Percentiles rank a stretch among this genome's conserved stretches.
These are phyloP conservation scores for Cryphonectria japonica DNA, from an alignment of 2,329 filamentous ascomycete species.

Conservation along the genomic window DNA sequence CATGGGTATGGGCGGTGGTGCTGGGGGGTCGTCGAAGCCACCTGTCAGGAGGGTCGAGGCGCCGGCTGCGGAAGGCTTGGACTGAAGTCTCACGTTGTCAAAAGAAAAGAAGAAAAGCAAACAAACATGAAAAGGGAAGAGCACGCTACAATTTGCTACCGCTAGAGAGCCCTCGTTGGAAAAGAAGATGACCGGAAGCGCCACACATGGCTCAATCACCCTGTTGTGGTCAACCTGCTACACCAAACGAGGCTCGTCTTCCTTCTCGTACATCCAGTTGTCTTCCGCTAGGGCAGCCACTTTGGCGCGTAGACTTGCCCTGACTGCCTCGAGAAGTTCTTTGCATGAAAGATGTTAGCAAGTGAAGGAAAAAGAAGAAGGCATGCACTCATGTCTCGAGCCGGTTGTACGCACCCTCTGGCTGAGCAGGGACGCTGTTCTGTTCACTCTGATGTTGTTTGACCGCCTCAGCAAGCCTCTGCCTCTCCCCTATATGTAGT, in stretches of 20 bases:
- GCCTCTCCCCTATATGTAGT: conserved; percentile 55
- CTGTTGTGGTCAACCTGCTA: conserved; percentile 1
- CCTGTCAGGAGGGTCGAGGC: conserved; percentile 50
- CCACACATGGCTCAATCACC: neutral
- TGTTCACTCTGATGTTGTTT: conserved; percentile 63
- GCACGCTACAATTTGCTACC: conserved; percentile 1
- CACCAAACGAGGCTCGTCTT: conserved; percentile 52
- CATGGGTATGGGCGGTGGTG: conserved; percentile 56
- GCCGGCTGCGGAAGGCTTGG: conserved; percentile 62
- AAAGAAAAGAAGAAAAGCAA: neutral
- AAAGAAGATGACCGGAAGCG: neutral
- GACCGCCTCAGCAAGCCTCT: conserved; percentile 63
- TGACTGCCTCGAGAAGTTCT: conserved; percentile 73
- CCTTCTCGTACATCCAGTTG: conserved; percentile 87
- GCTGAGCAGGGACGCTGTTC: conserved; percentile 61
- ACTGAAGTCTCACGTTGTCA: conserved; percentile 44
- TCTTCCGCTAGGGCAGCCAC: conserved; percentile 78
- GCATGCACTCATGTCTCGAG: neutral
- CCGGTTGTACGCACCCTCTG: conserved; percentile 58
- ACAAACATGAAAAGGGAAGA: neutral
- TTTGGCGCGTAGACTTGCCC: conserved; percentile 71
- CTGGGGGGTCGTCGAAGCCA: conserved; percentile 44
- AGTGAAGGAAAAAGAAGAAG: neutral
- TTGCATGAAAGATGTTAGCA: conserved; percentile 23
- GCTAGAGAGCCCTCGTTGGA: neutral